Conservation (phyloP, 441 rosid genomes). For the Pelargonium australe region DNA sequence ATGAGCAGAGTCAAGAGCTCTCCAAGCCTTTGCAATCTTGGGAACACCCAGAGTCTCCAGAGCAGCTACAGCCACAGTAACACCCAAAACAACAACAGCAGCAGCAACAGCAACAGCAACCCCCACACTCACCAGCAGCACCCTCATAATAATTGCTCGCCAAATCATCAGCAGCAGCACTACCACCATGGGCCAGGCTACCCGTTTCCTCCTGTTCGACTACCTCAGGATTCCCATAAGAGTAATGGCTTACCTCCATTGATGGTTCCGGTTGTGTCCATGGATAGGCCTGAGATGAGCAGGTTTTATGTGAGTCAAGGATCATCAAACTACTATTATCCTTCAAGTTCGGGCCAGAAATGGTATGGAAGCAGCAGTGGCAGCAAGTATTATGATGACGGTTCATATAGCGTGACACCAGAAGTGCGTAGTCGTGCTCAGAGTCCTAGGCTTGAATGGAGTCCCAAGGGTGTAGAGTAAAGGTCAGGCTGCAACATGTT, state of each 20-base stretch:
- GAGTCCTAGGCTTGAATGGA: no score
- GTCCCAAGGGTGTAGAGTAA: no score
- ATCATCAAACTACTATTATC: not conserved
- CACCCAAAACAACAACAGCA: not conserved
- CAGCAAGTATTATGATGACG: not conserved
- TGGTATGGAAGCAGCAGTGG: not conserved
- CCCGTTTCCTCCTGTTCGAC: no score
- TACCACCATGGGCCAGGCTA: no score
- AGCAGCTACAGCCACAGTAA: constrained; percentile 24
- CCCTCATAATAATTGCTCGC: not conserved
- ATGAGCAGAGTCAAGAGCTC: constrained; percentile 66
- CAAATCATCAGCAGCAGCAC: not conserved
- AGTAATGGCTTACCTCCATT: not conserved
- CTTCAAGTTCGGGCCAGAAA: not conserved
- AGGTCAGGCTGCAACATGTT: no score
- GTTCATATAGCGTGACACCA: not conserved
- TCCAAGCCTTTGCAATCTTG: constrained; percentile 47
- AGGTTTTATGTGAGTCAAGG: not conserved
- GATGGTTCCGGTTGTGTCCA: no score
- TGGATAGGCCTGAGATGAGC: no score
- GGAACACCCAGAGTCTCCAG: constrained; percentile 14
- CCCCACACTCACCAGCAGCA: constrained; percentile 14
- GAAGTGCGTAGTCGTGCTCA: no score
- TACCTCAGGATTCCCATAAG: not conserved
- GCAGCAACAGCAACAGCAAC: constrained; percentile 29